Base-by-base conservation (phyloP, 2,329 filamentous ascomycete genomes). In the Madurella fahalii region DNA sequence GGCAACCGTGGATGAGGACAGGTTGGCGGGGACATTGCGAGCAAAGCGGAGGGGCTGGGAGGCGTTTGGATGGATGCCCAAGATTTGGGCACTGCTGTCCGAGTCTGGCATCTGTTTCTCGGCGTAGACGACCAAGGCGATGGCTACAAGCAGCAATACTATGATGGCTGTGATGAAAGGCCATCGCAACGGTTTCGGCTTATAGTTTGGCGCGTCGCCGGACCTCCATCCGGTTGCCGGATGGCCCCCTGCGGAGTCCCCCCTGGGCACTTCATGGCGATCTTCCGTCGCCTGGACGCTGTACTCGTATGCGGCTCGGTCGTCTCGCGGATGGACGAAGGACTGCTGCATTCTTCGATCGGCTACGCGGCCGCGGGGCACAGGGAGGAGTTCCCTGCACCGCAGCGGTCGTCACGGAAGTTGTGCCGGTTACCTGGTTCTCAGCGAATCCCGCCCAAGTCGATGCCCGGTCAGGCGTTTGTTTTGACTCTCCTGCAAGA, bases 131-230 rank as follows among this genome's bases (percentile, higher is more conserved):
- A 71, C 57, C 43, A 71, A 31, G 3, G 37, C 62, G 31, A 71
- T 68, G 34, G 65, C 58, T 3, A 60, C 46, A 4, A 60, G 52
- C 13, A 71, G 53, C 2, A 69, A 17, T 1, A 60, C 31, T 17
- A 69, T 64, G 45, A 66, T 53, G 32, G 34, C 17, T 1, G 51
- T 39, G 44, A 71, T 63, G 44, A 71, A 71, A 2, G 67, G 68
- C 68, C 68, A 70, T 55, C 62, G 61, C 50, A 71, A 53, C 16
- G 69, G 59, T 46, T 60, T 67, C 1, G 69, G 69, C 50, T 65
- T 65, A 58, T 71, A 70, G 58, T 67, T 61, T 1, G 65, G 63
- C n/a, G 48, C 43, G 42, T 31, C 20, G 1, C 18, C 47, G 2
- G 53, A 25, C n/a, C 42, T 48, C 58, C 58, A 58, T 2, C 47